phyloP scores from a whole-genome alignment of 2,329 filamentous ascomycete genomes.

The Exophiala mesophila region DNA sequence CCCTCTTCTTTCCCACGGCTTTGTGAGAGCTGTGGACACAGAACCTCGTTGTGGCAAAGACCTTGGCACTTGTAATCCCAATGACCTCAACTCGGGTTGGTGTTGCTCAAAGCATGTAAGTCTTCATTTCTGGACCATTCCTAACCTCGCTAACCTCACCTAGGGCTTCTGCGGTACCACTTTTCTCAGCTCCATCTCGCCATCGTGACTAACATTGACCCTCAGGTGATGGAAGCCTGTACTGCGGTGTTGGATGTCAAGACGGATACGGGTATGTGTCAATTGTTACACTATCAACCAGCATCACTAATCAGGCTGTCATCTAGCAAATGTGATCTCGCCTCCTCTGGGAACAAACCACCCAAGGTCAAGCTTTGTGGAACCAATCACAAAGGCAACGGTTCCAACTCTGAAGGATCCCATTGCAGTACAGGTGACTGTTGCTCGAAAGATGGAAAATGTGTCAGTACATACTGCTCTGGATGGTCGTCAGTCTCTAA shows the following conservation, averaged over 20 bases:
- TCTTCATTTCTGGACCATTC: background rate
- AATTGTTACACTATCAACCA: no score
- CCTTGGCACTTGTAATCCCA: conserved; percentile 20
- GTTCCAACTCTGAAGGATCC: background rate
- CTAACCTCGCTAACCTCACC: conserved; percentile 1
- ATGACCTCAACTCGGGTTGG: conserved; percentile 10
- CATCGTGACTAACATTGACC: background rate
- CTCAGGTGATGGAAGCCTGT: conserved; percentile 16
- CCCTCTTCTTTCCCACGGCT: background rate
- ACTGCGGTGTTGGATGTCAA: conserved; percentile 26
- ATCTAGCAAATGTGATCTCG: conserved; percentile 8
- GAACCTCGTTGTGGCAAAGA: conserved; percentile 18
- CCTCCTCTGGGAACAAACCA: background rate
- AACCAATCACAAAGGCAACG: background rate
- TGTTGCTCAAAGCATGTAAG: conserved; percentile 22
- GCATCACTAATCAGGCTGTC: no score
- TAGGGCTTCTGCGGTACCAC: conserved; percentile 14
- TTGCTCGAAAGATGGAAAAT: conserved; percentile 15
- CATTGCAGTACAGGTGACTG: conserved; percentile 8
- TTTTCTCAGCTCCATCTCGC: background rate
- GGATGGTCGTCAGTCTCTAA: no score
- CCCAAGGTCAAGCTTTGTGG: conserved; percentile 9
- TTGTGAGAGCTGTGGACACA: background rate
- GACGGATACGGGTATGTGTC: conserved; percentile 15
- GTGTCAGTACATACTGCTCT: conserved; percentile 12